Percentiles rank a stretch among this genome's conserved stretches.
Conservation (phyloP, 2,329 filamentous ascomycete species). For the Phyllosticta citrichinensis region DNA sequence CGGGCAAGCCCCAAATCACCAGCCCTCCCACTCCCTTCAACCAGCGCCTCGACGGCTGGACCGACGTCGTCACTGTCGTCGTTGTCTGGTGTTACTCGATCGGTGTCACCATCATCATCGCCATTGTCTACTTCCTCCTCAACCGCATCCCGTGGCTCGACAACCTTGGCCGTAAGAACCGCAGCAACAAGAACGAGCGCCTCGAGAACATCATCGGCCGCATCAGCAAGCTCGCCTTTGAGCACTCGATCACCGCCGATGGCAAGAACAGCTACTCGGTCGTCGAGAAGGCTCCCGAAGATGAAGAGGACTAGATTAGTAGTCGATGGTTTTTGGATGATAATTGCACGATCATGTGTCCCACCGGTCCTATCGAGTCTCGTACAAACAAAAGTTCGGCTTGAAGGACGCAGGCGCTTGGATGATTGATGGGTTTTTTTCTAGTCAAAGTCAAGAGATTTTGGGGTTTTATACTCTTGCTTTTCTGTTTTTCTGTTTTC, state of each 20-base stretch:
- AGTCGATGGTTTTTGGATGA: background rate
- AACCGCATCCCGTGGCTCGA: slow-evolving; percentile 50
- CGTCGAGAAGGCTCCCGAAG: slow-evolving; percentile 33
- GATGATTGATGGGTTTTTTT: slow-evolving; percentile 8
- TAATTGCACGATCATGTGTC: background rate
- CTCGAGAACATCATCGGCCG: slow-evolving; percentile 58
- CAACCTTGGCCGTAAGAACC: slow-evolving; percentile 54
- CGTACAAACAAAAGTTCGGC: background rate
- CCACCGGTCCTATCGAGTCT: slow-evolving; percentile 2
- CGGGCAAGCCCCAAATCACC: slow-evolving; percentile 39
- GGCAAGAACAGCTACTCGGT: slow-evolving; percentile 36
- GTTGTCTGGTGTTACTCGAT: slow-evolving; percentile 58
- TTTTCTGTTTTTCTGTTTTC: background rate
- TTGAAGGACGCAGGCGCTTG: slow-evolving; percentile 10
- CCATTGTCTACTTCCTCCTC: slow-evolving; percentile 54
- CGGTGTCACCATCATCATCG: slow-evolving; percentile 54
- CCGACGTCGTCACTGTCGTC: slow-evolving; percentile 55
- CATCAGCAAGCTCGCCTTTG: slow-evolving; percentile 53
- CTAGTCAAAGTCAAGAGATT: background rate
- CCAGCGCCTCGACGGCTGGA: slow-evolving; percentile 41
- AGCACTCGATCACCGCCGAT: slow-evolving; percentile 46
- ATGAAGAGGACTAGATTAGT: slow-evolving; percentile 36
- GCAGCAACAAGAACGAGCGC: slow-evolving; percentile 50
- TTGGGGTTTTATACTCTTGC: background rate
- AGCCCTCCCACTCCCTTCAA: slow-evolving; percentile 31